Evolutionary conservation across 495 filamentous ascomycete genomes (phyloP).

Genomic region (Xylaria telfairii): DNA sequence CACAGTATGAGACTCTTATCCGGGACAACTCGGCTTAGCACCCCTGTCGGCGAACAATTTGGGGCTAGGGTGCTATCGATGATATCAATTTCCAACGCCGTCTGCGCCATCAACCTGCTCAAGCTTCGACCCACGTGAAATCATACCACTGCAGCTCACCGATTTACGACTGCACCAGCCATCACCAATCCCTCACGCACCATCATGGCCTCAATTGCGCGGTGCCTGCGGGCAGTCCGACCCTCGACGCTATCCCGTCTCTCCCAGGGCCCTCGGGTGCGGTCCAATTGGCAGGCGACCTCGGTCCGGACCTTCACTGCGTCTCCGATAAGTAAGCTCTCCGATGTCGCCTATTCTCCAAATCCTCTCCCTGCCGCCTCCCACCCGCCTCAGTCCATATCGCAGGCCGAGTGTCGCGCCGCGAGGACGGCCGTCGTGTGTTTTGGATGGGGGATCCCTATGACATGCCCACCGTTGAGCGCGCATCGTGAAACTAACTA

Average conservation of each 20-base stretch:
- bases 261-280: constrained; percentile 40
- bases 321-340: constrained; percentile 50
- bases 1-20: constrained; percentile 14
- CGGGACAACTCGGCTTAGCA: constrained; percentile 20
- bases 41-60: constrained; percentile 6
- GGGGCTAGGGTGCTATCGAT: constrained; percentile 11
- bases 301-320: constrained; percentile 50
- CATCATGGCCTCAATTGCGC: constrained; percentile 57
- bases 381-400: not conserved
- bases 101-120: constrained; percentile 16
- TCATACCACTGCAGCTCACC: constrained; percentile 33
- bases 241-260: constrained; percentile 48
- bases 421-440: not conserved
- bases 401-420: not conserved
- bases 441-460: no score
- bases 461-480: not conserved
- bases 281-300: constrained; percentile 36
- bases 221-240: constrained; percentile 52
- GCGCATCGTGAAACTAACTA: constrained; percentile 14
- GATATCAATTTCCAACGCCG: constrained; percentile 20
- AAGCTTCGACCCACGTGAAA: constrained; percentile 34
- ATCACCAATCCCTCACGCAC: not conserved
- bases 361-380: not conserved
- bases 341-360: constrained; percentile 37
- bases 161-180: constrained; percentile 29